A percentile compares a stretch with the other conserved stretches of the same genome.
These are phyloP conservation scores for Arthrobotrys iridis DNA, from an alignment of 2,329 filamentous ascomycete species.

Conservation along the genomic window DNA sequence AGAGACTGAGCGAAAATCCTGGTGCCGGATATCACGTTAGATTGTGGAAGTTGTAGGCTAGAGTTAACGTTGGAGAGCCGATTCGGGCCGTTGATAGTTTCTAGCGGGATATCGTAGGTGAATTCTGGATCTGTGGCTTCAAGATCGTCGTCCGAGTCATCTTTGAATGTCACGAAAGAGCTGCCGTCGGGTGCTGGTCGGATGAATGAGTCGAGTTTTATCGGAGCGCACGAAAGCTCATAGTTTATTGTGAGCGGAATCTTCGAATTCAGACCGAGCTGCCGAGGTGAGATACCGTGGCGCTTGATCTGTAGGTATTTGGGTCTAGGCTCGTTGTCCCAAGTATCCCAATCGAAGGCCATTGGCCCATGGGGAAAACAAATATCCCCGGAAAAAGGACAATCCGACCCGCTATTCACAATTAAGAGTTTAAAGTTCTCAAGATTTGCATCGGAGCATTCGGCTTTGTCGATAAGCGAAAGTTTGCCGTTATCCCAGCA, in stretches of 20 bases:
- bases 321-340: neutral
- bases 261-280: neutral
- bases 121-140: neutral
- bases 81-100: neutral
- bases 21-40: neutral
- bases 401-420: neutral
- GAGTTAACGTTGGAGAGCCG: neutral
- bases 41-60: neutral
- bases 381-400: neutral
- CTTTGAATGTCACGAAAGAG: neutral
- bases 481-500: neutral
- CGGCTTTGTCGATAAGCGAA: neutral
- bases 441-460: neutral
- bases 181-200: neutral
- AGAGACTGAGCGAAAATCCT: neutral
- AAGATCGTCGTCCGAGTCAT: neutral
- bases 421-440: neutral
- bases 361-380: no score
- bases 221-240: slow-evolving; percentile 7
- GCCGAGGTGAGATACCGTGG: neutral
- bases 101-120: neutral
- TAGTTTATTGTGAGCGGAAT: neutral
- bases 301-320: neutral
- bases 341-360: no score
- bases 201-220: neutral